These are phyloP conservation scores for Elymus sibiricus DNA, from an alignment of 176 grass and related monocot genomes.

Conservation along the genomic window DNA sequence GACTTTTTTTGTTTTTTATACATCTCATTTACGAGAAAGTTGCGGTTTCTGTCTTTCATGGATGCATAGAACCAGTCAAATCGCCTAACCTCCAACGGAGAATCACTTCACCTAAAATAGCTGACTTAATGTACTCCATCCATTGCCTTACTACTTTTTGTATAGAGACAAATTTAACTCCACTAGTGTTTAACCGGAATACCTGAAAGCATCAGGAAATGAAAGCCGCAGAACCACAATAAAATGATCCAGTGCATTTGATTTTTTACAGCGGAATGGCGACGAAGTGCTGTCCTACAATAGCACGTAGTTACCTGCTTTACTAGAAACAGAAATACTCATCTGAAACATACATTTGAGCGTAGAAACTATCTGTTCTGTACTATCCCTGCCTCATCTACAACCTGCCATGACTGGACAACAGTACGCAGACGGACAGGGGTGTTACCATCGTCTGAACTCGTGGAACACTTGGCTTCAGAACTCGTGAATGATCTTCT, in stretches of 20 bases:
- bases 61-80: not conserved
- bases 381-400: not conserved
- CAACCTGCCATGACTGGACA: not conserved
- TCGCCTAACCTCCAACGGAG: not conserved
- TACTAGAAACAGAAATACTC: not conserved
- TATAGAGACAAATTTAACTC: not conserved
- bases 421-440: not conserved
- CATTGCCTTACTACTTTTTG: not conserved
- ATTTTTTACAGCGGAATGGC: not conserved
- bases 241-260: not conserved
- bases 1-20: not conserved
- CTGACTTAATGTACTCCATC: not conserved
- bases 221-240: not conserved
- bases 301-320: not conserved
- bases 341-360: not conserved
- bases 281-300: not conserved
- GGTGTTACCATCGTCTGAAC: not conserved
- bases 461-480: not conserved
- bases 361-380: not conserved
- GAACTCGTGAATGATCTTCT: slow-evolving; percentile 54
- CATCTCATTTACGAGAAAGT: not conserved
- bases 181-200: not conserved
- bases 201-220: not conserved
- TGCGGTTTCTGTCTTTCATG: not conserved
- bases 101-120: not conserved